Evolutionary conservation across 768 basidiomycete genomes (phyloP), one percentile per base, ranked within the genome.

Genomic region (Gelatoporia subvermispora): DNA sequence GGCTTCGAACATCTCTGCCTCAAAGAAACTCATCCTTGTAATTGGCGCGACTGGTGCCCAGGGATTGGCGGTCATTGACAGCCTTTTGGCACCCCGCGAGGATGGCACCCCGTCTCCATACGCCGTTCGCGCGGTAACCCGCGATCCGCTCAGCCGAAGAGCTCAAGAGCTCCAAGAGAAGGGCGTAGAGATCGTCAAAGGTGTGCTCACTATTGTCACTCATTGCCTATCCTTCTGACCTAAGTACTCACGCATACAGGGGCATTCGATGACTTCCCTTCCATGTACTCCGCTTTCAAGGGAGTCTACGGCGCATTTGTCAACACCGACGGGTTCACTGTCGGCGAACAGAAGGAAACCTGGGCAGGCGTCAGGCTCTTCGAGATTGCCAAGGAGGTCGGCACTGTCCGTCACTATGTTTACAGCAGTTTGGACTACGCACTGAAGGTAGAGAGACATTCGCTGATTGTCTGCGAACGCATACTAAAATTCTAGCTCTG

Each of bases 41-140:
- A 68, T 75, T 24, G 74, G 74, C 34, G 74, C 69, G 8, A 75
- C 74, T 34, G 74, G 74, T 44, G 72, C 72, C 2, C 74, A 76
- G 49, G 74, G 74, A 13, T 56, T 66, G 48, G 63, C 64, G 18
- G 70, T 73, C 42, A 65, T 72, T 31, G 62, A 68, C 43, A 65
- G 63, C 22, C 61, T 74, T 17, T 65, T 74, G 24, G 62, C 62
- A 23, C 61, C 65, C 16, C 54, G 41, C 47, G 53, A 58, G 15
- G 66, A 72, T 41, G 72, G 71, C 5, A 60, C 63, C 17, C 68
- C 73, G 0, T 72, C 73, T 25, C 72, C 72, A 1, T 74, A 72
- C 53, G 53, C 59, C 16, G 65, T 74, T 10, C 71, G 73, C 45
- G 73, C 72, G 5, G 61, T 74, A 35, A 74, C 73, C 1, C 61